Base-by-base conservation (phyloP, 2,329 filamentous ascomycete species). In the Didymellaceae sp. region DNA sequence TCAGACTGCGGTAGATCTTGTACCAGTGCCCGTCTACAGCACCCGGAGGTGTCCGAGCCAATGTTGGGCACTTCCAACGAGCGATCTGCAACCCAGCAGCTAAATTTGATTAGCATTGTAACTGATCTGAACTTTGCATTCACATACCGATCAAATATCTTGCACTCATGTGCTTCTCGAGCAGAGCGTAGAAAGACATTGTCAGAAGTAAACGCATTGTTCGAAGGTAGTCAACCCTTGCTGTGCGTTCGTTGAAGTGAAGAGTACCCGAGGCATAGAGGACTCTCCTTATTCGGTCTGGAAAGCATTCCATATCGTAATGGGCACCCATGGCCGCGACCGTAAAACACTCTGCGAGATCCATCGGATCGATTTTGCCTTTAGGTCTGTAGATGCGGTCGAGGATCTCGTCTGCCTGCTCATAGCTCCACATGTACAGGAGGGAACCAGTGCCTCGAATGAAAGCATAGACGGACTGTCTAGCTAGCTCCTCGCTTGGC, bases 91-190 rank as follows among this genome's bases (percentile, higher is more conserved):
- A 51, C 7, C 68, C 70, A 5, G 70, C 70, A 40, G 66, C 71
- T 73, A 49, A n/a, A 5, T 1, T 8, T 43, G 34, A 31, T 58
- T 42, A 61, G 49, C 13, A 33, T 7, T 1, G 4, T 18, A 10
- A 3, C 21, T n/a, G 1, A 13, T 9, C 9, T 16, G 11, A 21
- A 2, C 0, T 18, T 2, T 6, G 3, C 9, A 14, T 11, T 9
- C 20, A 60, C 67, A 53, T 55, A 73, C 71, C 65, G 30, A 73
- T 63, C 5, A 74, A 47, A 47, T 73, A 71, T 35, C 71, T 63
- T 6, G 70, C 68, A 33, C 70, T 72, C 67, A 72, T 68, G 40
- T 74, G 72, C 54, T 74, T 73, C 53, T 74, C 70, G 1, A 74
- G 57, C 2, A 73, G 33, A 3, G 71, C 65, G 49, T 73, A 71